These are phyloP conservation scores for Schizochytrium sp. DNA, from an alignment of 108 stramenopile species.

Conservation along the genomic window DNA sequence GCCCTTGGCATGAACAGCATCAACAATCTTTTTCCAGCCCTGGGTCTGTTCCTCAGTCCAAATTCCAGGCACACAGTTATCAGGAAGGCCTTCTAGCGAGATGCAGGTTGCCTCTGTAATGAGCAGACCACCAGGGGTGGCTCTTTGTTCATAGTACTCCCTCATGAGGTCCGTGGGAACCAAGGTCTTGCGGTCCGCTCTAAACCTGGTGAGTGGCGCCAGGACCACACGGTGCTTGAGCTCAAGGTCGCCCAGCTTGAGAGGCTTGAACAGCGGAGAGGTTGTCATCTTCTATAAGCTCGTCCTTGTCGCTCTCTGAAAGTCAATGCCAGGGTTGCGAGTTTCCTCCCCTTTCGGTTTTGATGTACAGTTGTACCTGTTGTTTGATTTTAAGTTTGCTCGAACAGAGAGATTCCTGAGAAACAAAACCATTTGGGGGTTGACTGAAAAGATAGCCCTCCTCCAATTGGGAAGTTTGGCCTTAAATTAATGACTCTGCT, in stretches of 20 bases:
- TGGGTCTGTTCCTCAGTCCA: constrained; percentile 54
- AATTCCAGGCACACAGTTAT: constrained; percentile 48
- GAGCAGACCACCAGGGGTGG: constrained; percentile 58
- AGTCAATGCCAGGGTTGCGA: too few species aligned
- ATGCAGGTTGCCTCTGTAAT: constrained; percentile 55
- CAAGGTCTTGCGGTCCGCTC: constrained; percentile 25
- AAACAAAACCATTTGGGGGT: too few species aligned
- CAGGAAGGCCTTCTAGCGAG: constrained; percentile 17
- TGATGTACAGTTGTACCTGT: too few species aligned
- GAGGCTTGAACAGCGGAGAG: background rate
- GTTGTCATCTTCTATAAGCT: too few species aligned
- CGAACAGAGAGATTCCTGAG: too few species aligned
- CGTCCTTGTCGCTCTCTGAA: too few species aligned
- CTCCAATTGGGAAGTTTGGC: too few species aligned
- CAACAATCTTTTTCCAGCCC: constrained; percentile 60
- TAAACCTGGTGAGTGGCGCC: constrained; percentile 48
- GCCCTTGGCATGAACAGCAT: constrained; percentile 28
- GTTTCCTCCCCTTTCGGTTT: too few species aligned
- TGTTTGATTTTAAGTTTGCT: too few species aligned
- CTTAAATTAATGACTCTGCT: too few species aligned
- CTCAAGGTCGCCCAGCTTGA: constrained; percentile 28
- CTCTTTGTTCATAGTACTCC: constrained; percentile 57
- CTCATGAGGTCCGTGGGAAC: constrained; percentile 12
- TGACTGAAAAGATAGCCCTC: too few species aligned
- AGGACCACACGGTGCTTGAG: constrained; percentile 61